Percentiles rank a stretch among this genome's conserved stretches.
Conservation (phyloP, 257 asterid genomes). For the Petrea volubilis region DNA sequence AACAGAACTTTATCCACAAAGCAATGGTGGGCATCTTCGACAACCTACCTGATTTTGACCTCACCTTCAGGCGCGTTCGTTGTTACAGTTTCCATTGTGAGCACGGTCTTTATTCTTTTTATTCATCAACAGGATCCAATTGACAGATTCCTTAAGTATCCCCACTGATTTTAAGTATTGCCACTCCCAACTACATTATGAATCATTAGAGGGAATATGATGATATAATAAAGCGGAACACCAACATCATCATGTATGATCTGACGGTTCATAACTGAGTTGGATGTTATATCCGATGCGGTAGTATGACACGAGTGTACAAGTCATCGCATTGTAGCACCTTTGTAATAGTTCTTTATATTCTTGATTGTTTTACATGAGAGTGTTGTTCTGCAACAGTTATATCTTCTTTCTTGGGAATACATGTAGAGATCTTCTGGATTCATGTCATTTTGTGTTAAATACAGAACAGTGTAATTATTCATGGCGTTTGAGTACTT, state of each 20-base stretch:
- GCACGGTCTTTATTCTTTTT: slow-evolving; percentile 3
- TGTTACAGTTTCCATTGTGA: not conserved
- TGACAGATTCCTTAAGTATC: not conserved
- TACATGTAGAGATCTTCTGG: not conserved
- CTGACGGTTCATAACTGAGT: too few species aligned
- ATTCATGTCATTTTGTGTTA: not conserved
- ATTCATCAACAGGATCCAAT: slow-evolving; percentile 15
- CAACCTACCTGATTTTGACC: not conserved
- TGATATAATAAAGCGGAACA: too few species aligned
- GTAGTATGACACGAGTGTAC: not conserved
- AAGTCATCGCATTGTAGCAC: too few species aligned
- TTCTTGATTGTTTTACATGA: not conserved
- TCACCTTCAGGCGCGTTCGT: not conserved
- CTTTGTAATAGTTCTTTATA: not conserved
- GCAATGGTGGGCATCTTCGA: not conserved
- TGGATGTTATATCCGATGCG: not conserved
- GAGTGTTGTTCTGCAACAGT: not conserved
- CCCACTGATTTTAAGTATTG: too few species aligned
- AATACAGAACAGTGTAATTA: too few species aligned
- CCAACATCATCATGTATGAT: too few species aligned
- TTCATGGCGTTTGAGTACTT: too few species aligned
- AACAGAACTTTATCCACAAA: slow-evolving; percentile 10
- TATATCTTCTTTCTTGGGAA: not conserved
- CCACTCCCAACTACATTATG: too few species aligned
- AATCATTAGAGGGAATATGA: too few species aligned